Conservation (phyloP, 192 early-diverging fungal genomes). For the Mortierella claussenii region DNA sequence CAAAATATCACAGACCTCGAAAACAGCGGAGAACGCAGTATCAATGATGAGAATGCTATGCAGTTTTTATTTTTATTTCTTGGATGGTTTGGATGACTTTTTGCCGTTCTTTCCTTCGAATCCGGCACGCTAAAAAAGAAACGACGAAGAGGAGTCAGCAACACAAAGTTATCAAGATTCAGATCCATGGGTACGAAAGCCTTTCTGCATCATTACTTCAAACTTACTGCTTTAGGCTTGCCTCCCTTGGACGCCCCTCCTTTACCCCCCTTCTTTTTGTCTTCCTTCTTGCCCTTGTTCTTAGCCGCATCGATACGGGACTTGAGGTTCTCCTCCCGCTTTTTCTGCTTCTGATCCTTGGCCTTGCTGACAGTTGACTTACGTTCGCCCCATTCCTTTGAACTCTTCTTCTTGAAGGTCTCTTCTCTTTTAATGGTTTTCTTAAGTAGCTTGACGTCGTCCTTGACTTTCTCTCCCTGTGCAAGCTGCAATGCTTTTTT, state of each 20-base stretch:
- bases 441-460: slow-evolving; percentile 89
- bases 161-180: background rate
- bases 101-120: slow-evolving; percentile 52
- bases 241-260: slow-evolving; percentile 46
- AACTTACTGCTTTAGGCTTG: slow-evolving; percentile 55
- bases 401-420: slow-evolving; percentile 86
- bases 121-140: slow-evolving; percentile 30
- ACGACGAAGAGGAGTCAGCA: background rate
- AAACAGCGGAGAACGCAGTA: too few relatives aligned
- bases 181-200: background rate
- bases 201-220: background rate
- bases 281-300: slow-evolving; percentile 68
- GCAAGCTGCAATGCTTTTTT: slow-evolving; percentile 81
- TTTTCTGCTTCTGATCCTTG: slow-evolving; percentile 77
- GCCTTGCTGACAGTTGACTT: slow-evolving; percentile 69
- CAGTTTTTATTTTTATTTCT: slow-evolving; percentile 55
- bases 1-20: slow-evolving; percentile 7
- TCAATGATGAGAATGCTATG: slow-evolving; percentile 43
- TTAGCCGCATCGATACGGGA: slow-evolving; percentile 81
- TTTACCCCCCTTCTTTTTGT: slow-evolving; percentile 59
- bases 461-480: slow-evolving; percentile 91
- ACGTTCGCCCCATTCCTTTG: slow-evolving; percentile 85
- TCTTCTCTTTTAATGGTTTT: slow-evolving; percentile 90
- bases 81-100: slow-evolving; percentile 52
- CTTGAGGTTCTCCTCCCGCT: slow-evolving; percentile 89